Evolutionary conservation across 805 yeast genomes (phyloP), one percentile per base, ranked within the genome.

Genomic region (Ogataea degrootiae): DNA sequence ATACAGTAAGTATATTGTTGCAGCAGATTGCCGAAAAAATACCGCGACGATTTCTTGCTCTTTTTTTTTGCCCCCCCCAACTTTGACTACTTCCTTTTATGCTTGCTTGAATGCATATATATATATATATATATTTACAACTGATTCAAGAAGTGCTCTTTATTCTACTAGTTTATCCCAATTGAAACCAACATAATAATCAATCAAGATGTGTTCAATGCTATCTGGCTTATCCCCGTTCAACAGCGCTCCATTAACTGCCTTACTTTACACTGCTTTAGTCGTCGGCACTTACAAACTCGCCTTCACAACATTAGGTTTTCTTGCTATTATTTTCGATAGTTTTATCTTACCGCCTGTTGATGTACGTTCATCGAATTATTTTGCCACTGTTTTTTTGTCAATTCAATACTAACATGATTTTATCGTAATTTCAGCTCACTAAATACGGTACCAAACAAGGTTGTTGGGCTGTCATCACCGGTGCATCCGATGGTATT

Each of bases 401-500:
- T 35, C 48, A 35, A 45, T 37, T 41, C 23, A 31, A 23, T 34
- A n/a, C 21, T 29, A 6, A 14, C 37, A 21, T 19, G 21, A 36
- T 38, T 9, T 22, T 36, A 17, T 35, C 36, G 2, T 9, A 17
- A 12, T 14, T 19, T 23, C 19, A 58, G 59, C 83, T 76, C 59
- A 60, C 65, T 38, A 82, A 80, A 62, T 90, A 90, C 61, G 96
- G 97, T n/a, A 85, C 92, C 26, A 72, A 73, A 50, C 67, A 69
- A 43, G 85, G 85, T 26, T 73, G 78, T 37, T 94, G 97, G 92
- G 97, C 97, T n/a, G 86, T 94, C 33, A 79, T 94, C 16, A 94
- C 99, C 6, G 99, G 99, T 49, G 95, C 97, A 4, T 88, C 97
- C 42, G 98, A 94, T 65, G 99, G 99, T 34, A 85, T 94, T 61